Base-by-base conservation (phyloP, 2,329 filamentous ascomycete species). In the Elsinoe perseae region DNA sequence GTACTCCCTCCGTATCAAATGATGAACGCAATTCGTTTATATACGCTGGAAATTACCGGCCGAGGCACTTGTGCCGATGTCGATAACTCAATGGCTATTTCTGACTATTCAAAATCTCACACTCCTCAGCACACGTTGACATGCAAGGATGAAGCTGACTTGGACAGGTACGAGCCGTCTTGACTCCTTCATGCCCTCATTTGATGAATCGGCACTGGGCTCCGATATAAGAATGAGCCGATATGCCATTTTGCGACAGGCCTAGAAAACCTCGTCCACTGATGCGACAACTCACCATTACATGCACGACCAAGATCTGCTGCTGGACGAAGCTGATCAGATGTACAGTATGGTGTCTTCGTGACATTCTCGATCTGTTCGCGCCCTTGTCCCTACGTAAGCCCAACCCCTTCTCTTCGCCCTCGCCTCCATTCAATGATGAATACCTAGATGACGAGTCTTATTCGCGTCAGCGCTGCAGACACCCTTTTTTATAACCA, bases 11-110 rank as follows among this genome's bases (percentile, higher is more conserved):
- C 28, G 43, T 32, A 34, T 60, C 30, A 44, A 58, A 60, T 59
- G 62, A 64, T 64, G 63, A 65, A 61, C 58, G 40, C 40, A 61
- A 57, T 81, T 85, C 80, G 79, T 76, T 68, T 61, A 74, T 81
- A 81, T 83, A 87, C 78, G 87, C 89, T 91, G 88, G 88, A 92
- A 93, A 85, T 95, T 95, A 95, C 89, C 89, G 89, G 84, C 89
- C 83, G 87, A 95, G 80, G 79, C 76, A 76, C 75, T 62, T 69
- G 75, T 72, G 75, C 77, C 77, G 70, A 80, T 88, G 88, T 87
- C 77, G 87, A 89, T 44, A 79, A 90, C 78, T 73, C 83, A 85
- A 82, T 87, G 87, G 88, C 88, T 90, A 81, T 86, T 80, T 81
- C 87, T 91, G 87, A 91, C 81, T 66, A 68, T 48, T 30, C 6